Conservation (phyloP, 441 rosid genomes). For the Erodium chrysanthum region DNA sequence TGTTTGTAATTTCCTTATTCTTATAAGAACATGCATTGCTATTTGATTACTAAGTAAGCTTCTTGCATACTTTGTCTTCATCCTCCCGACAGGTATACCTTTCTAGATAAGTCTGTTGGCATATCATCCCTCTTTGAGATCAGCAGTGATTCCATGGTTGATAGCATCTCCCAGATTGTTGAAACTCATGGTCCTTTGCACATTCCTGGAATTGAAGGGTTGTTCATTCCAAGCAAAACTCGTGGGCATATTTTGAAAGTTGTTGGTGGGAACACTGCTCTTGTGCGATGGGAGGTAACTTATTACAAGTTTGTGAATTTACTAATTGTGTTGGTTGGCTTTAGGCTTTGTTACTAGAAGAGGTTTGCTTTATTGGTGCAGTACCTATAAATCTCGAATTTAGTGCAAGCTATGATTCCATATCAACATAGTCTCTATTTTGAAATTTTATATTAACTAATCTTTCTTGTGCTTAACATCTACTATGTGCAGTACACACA, state of each 20-base stretch:
- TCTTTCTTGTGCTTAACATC: conserved; percentile 10
- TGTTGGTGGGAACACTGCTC: conserved; percentile 50
- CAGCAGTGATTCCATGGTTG: conserved; percentile 42
- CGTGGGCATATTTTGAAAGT: conserved; percentile 66
- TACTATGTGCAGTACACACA: conserved; percentile 45
- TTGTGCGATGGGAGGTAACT: conserved; percentile 97
- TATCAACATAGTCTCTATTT: conserved; percentile 2
- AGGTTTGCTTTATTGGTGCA: not conserved
- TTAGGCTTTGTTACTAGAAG: conserved; percentile 5
- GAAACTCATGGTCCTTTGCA: conserved; percentile 49
- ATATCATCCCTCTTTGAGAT: conserved; percentile 68
- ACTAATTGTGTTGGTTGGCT: conserved; percentile 18
- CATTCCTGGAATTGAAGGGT: conserved; percentile 75
- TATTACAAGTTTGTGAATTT: conserved; percentile 18
- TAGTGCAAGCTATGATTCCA: not conserved
- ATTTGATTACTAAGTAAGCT: conserved; percentile 1
- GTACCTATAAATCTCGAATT: conserved; percentile 1
- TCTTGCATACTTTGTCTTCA: conserved; percentile 12
- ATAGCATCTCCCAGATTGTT: conserved; percentile 50
- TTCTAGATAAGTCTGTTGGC: conserved; percentile 81
- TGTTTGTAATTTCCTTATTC: conserved; percentile 6
- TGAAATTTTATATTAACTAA: conserved; percentile 10
- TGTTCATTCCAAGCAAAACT: conserved; percentile 64
- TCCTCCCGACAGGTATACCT: conserved; percentile 60
- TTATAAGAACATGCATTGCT: conserved; percentile 7